A percentile compares a stretch with the other conserved stretches of the same genome.
Conservation (phyloP, 148 eudicot species). For the Persicaria tinctoria region DNA sequence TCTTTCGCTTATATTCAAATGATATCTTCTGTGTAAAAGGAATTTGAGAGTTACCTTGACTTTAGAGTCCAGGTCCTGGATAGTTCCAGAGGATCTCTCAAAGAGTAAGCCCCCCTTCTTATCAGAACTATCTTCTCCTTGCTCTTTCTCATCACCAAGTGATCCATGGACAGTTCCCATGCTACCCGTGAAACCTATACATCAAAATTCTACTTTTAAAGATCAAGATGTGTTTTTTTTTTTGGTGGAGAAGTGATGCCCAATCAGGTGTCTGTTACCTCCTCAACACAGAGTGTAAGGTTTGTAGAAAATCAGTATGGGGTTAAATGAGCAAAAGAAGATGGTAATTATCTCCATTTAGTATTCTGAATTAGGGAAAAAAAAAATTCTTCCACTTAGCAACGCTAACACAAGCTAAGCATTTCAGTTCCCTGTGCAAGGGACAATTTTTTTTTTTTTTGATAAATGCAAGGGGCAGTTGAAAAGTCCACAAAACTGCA, state of each 20-base stretch:
- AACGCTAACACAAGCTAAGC: not conserved
- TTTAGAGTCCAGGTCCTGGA: conserved; percentile 15
- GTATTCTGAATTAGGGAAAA: no score
- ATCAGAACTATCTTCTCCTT: conserved; percentile 22
- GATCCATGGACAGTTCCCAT: conserved; percentile 10
- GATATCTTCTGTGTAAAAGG: not conserved
- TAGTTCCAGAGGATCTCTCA: conserved; percentile 18
- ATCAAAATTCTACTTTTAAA: not conserved
- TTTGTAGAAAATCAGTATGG: not conserved
- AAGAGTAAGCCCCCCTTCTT: conserved; percentile 14
- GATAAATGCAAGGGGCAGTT: no score
- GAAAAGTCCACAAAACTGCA: not conserved
- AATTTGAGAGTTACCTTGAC: conserved; percentile 36
- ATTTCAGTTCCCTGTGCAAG: not conserved
- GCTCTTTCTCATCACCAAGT: conserved; percentile 11
- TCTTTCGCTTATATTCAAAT: not conserved
- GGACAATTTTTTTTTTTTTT: no score
- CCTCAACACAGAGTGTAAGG: not conserved
- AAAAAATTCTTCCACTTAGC: not conserved
- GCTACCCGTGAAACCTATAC: conserved; percentile 23
- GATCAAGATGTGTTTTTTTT: not conserved
- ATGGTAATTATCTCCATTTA: not conserved
- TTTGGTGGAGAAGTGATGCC: not conserved
- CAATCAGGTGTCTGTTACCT: not conserved
- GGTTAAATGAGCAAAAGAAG: not conserved